Conservation (phyloP, 345 rosid species). For the Linum trigynum region DNA sequence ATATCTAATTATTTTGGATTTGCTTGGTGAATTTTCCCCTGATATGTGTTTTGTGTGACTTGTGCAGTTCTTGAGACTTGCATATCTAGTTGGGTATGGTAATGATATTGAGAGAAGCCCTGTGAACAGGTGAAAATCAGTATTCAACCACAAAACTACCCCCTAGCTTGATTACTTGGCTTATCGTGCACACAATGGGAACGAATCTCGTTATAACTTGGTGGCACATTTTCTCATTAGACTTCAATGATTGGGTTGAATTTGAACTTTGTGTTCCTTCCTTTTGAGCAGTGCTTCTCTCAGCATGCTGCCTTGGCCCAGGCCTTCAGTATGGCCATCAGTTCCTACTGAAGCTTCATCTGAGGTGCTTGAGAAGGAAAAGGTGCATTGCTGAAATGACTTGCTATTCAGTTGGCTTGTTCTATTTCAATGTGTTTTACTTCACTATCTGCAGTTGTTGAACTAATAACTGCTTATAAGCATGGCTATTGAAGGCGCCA, state of each 20-base stretch:
- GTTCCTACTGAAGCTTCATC: slow-evolving; percentile 72
- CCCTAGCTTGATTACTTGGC: slow-evolving; percentile 8
- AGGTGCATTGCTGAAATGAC: slow-evolving; percentile 37
- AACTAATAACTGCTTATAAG: not conserved
- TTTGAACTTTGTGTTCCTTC: slow-evolving; percentile 12
- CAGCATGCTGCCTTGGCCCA: slow-evolving; percentile 99
- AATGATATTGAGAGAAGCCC: slow-evolving; percentile 87
- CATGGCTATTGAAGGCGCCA: not conserved
- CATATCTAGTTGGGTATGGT: slow-evolving; percentile 87
- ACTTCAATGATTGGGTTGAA: not conserved
- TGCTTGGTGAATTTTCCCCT: too few relatives aligned
- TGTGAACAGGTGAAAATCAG: slow-evolving; percentile 59
- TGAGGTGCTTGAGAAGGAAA: slow-evolving; percentile 86
- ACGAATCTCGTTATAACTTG: not conserved
- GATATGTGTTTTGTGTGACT: slow-evolving; percentile 2
- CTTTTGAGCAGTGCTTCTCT: slow-evolving; percentile 75
- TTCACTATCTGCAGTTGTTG: not conserved
- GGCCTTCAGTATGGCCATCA: slow-evolving; percentile 90
- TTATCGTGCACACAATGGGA: not conserved
- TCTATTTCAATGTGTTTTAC: not conserved
- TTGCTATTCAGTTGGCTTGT: not conserved
- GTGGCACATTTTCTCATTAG: not conserved
- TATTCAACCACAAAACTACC: slow-evolving; percentile 4
- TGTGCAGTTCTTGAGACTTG: slow-evolving; percentile 93
- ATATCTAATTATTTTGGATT: not conserved